These are phyloP conservation scores for Daldinia sp. DNA, from an alignment of 2,329 filamentous ascomycete genomes.

Conservation along the genomic window DNA sequence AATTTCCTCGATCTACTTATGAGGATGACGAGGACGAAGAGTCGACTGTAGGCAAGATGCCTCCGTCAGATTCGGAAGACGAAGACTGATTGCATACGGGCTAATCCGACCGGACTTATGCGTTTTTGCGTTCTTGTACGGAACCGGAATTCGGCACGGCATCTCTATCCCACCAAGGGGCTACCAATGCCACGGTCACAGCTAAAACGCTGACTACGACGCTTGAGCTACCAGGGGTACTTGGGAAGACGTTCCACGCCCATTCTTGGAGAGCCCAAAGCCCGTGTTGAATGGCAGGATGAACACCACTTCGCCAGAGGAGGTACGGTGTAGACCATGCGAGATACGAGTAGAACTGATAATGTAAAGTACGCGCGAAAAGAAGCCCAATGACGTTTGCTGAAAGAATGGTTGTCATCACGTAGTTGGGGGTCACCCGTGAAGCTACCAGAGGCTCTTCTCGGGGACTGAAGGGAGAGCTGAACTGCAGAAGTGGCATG, in stretches of 20 bases:
- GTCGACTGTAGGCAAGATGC: conserved; percentile 84
- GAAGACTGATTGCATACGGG: conserved; percentile 52
- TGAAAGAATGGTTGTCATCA: conserved; percentile 78
- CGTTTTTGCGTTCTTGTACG: conserved; percentile 37
- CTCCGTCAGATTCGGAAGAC: conserved; percentile 80
- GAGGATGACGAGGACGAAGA: conserved; percentile 77
- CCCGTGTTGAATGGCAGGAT: conserved; percentile 70
- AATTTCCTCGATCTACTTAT: conserved; percentile 74
- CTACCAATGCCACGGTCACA: conserved; percentile 67
- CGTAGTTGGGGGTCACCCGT: conserved; percentile 73
- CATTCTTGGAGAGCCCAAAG: conserved; percentile 85
- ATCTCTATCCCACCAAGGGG: conserved; percentile 52
- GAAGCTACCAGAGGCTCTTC: conserved; percentile 66
- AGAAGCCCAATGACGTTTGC: conserved; percentile 82
- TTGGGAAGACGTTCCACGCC: conserved; percentile 96
- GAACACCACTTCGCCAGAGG: conserved; percentile 78
- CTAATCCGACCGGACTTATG: conserved; percentile 22
- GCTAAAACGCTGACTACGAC: conserved; percentile 76
- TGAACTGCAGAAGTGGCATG: conserved; percentile 52
- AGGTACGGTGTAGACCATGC: conserved; percentile 89
- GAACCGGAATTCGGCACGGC: conserved; percentile 24
- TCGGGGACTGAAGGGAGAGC: conserved; percentile 55
- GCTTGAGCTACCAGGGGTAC: conserved; percentile 63
- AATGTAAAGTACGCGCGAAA: conserved; percentile 88
- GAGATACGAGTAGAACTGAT: conserved; percentile 94